Evolutionary conservation across 108 stramenopile genomes (phyloP).

Genomic region (Nannochloropsis granulata): DNA sequence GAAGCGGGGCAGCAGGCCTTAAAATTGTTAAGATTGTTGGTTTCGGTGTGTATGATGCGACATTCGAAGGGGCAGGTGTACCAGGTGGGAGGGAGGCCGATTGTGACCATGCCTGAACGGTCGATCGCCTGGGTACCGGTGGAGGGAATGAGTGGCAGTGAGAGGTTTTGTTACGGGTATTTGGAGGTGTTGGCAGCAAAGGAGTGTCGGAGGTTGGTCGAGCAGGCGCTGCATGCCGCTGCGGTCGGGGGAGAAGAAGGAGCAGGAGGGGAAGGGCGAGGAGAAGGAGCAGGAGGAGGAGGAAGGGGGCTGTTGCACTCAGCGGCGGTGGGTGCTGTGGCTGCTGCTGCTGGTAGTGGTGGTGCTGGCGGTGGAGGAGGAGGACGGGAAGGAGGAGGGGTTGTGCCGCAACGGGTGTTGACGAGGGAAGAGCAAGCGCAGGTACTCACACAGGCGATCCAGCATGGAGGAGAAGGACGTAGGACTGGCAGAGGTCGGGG

Average conservation of each 20-base stretch:
- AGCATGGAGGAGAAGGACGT: not conserved
- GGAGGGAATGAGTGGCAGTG: not conserved
- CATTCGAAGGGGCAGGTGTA: slow-evolving; percentile 51
- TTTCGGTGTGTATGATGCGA: slow-evolving; percentile 45
- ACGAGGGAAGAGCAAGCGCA: not conserved
- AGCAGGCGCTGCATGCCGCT: not conserved
- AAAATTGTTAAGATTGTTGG: slow-evolving; percentile 36
- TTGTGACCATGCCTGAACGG: not conserved
- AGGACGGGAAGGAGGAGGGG: not conserved
- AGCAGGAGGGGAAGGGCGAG: not conserved
- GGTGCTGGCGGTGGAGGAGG: not conserved
- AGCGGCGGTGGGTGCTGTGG: not conserved
- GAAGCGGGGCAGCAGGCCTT: slow-evolving; percentile 7
- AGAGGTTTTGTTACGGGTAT: not conserved
- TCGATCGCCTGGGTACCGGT: not conserved
- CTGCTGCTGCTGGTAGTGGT: too few relatives aligned
- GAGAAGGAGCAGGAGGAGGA: not conserved
- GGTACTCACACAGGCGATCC: not conserved
- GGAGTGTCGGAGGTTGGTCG: slow-evolving; percentile 1
- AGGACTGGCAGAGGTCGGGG: not conserved
- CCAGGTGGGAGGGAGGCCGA: not conserved
- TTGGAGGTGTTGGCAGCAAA: slow-evolving; percentile 8
- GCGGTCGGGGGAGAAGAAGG: not conserved
- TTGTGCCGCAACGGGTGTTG: not conserved
- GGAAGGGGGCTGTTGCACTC: not conserved